Percentiles rank a stretch among this genome's conserved stretches.
phyloP scores from a whole-genome alignment of 345 rosid genomes.

The Euphorbia tirucalli region DNA sequence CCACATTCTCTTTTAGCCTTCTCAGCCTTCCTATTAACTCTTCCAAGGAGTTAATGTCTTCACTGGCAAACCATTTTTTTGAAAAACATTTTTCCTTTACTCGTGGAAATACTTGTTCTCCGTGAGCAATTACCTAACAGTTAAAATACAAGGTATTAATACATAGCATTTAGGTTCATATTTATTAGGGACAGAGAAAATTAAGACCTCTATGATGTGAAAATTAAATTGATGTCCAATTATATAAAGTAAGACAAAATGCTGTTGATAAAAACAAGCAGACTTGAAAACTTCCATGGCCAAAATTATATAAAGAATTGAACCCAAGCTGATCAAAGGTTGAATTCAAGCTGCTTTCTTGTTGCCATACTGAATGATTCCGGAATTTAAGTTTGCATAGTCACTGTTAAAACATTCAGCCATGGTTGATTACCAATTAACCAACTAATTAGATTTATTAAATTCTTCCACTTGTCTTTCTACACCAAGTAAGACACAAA shows the following conservation, averaged over 20 bases:
- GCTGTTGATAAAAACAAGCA: background rate
- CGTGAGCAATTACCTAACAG: conserved; percentile 80
- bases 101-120: conserved; percentile 93
- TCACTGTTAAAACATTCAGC: background rate
- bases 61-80: conserved; percentile 65
- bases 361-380: background rate
- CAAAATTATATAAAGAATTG: background rate
- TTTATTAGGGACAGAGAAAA: background rate
- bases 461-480: conserved; percentile 1
- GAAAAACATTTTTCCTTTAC: conserved; percentile 79
- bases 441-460: background rate
- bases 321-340: background rate
- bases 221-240: background rate
- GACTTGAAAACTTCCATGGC: background rate
- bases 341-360: background rate
- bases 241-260: background rate
- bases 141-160: conserved; percentile 10
- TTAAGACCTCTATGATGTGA: background rate
- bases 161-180: background rate
- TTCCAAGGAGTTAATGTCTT: conserved; percentile 66
- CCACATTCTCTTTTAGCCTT: conserved; percentile 87
- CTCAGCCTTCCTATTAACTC: conserved; percentile 79
- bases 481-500: background rate
- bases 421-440: background rate
- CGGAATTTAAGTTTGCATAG: background rate